Base-by-base conservation (phyloP, 441 rosid genomes). In the Isatis lusitanica region DNA sequence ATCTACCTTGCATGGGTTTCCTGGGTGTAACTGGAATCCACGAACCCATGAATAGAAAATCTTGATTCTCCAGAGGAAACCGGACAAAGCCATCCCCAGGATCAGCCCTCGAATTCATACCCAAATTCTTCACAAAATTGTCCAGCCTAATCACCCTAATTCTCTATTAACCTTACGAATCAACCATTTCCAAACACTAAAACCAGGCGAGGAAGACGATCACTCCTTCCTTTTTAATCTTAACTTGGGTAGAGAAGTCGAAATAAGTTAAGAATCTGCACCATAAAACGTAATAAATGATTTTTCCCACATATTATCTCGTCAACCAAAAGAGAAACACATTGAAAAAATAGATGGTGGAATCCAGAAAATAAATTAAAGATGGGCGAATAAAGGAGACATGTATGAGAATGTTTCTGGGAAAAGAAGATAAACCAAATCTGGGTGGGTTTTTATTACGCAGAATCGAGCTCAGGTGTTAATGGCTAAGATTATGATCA, bases 11-110 rank as follows among this genome's bases (percentile, higher is more conserved):
- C 66, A 83, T 47, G 1, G 82, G 85, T 69, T 84, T 88, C 38
- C 66, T 77, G 2, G 91, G 89, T 13, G 96, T 87, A 17, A 65
- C 8, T 0, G 93, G 94, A 47, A 83, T 52, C 88, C 86, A 93
- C 66, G 82, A 46, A 70, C 76, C 81, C 63, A 67, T 59, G 35
- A 75, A 69, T 15, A 73, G 80, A 31, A 74, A 68, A 42, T 81
- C 85, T 33, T 83, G 85, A 13, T 38, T 82, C 55, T 74, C 85
- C 38, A 46, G 31, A 17, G 85, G 82, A 70, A 76, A 43, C 43
- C 83, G 66, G 79, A 77, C 68, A 46, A 5, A 53, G 1, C 84
- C 82, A 61, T 74, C 81, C 16, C 86, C 83, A 2, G 63, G 52
- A 50, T 83, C 81, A 71, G 70, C 73, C 73, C 78, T 75, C 9